Percentiles rank a stretch among this genome's conserved stretches.
These are phyloP conservation scores for Ceratocystis ficicola DNA, from an alignment of 2,329 filamentous ascomycete species.

Conservation along the genomic window DNA sequence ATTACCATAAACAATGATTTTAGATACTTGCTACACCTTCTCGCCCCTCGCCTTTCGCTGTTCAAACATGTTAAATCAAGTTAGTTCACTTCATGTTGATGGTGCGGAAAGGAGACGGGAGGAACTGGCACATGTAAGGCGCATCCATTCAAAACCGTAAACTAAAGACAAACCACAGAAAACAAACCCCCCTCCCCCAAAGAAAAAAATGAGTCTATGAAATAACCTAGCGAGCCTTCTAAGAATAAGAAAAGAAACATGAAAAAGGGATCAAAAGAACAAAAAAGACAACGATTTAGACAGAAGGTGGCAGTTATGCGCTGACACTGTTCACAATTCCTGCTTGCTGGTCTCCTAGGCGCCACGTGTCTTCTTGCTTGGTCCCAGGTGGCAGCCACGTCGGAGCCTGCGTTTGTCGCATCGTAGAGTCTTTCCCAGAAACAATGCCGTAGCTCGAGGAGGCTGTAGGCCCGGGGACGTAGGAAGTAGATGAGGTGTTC, in stretches of 20 bases:
- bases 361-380: constrained; percentile 78
- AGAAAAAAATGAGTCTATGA: constrained; percentile 11
- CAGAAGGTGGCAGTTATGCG: constrained; percentile 23
- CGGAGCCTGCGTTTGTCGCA: constrained; percentile 11
- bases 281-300: constrained; percentile 29
- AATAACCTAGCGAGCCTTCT: not conserved
- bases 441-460: constrained; percentile 16
- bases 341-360: constrained; percentile 28
- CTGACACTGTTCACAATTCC: constrained; percentile 25
- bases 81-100: not conserved
- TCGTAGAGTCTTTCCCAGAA: constrained; percentile 1
- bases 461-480: not conserved
- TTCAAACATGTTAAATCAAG: not conserved
- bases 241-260: constrained; percentile 4
- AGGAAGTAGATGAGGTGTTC: not conserved
- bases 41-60: not conserved
- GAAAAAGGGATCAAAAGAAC: constrained; percentile 25
- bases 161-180: constrained; percentile 1
- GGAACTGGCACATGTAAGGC: not conserved
- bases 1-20: not conserved
- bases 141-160: not conserved
- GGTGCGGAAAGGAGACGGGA: not conserved
- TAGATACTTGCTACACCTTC: not conserved
- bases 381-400: constrained; percentile 69
- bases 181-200: constrained; percentile 2